Percentiles rank a stretch among this genome's conserved stretches.
Evolutionary conservation across 2,329 filamentous ascomycete species (phyloP).

Genomic region (Aureobasidium subglaciale): DNA sequence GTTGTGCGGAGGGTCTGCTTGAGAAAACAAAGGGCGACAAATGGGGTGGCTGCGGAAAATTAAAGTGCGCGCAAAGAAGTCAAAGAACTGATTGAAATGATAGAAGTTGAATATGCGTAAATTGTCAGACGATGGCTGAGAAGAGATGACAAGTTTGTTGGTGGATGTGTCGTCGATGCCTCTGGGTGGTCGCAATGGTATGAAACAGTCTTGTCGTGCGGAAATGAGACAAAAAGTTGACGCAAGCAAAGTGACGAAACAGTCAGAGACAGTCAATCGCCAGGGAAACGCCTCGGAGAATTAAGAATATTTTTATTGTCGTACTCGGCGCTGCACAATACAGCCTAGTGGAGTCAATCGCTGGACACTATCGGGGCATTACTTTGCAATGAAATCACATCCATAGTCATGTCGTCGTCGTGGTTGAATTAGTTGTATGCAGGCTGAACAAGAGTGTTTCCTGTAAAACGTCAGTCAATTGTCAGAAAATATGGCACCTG

Average conservation of each 20-base stretch:
- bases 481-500: neutral
- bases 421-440: constrained; percentile 9
- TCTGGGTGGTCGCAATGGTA: neutral
- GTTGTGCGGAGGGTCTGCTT: neutral
- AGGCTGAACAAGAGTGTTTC: constrained; percentile 15
- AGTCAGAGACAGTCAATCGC: neutral
- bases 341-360: neutral
- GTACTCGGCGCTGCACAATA: neutral
- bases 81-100: neutral
- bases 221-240: neutral
- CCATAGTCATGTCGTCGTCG: constrained; percentile 3
- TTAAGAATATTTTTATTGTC: neutral
- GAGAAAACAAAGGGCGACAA: neutral
- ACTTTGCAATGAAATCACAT: neutral
- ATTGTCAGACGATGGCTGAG: neutral
- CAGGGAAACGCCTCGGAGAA: neutral
- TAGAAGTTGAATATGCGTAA: neutral
- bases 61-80: neutral
- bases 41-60: neutral
- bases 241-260: neutral
- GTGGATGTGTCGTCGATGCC: neutral
- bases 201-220: neutral
- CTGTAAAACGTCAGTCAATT: neutral
- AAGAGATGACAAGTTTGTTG: neutral
- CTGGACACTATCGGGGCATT: neutral